A percentile compares a stretch with the other conserved stretches of the same genome.
Evolutionary conservation across 2,329 filamentous ascomycete genomes (phyloP).

Genomic region (Penicillium polonicum): DNA sequence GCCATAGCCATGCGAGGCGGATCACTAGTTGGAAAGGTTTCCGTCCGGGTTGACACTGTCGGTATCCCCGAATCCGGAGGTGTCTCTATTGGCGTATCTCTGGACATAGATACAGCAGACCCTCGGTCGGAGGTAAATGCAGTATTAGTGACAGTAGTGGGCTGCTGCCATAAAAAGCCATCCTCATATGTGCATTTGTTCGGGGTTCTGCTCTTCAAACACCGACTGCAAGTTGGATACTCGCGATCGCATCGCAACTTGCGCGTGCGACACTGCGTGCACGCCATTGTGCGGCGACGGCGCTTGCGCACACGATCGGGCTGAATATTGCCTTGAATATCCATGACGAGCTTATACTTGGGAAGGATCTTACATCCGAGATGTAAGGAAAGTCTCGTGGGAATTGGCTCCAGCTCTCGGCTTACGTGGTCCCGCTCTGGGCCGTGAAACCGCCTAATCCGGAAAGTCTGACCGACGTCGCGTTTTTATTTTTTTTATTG

Average conservation of each 20-base stretch:
- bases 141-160: slow-evolving; percentile 33
- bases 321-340: slow-evolving; percentile 13
- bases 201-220: slow-evolving; percentile 38
- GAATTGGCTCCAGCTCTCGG: background rate
- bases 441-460: slow-evolving; percentile 8
- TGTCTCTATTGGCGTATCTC: slow-evolving; percentile 22
- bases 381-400: background rate
- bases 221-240: slow-evolving; percentile 43
- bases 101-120: slow-evolving; percentile 20
- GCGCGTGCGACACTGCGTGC: slow-evolving; percentile 42
- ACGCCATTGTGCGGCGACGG: slow-evolving; percentile 42
- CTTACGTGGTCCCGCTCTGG: slow-evolving; percentile 3
- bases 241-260: slow-evolving; percentile 46
- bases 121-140: slow-evolving; percentile 26
- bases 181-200: slow-evolving; percentile 43
- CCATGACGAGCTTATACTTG: slow-evolving; percentile 6
- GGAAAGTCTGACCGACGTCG: slow-evolving; percentile 16
- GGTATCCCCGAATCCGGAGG: slow-evolving; percentile 35
- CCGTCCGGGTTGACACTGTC: slow-evolving; percentile 25
- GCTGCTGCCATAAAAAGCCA: slow-evolving; percentile 42
- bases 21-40: slow-evolving; percentile 12
- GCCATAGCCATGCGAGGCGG: slow-evolving; percentile 4
- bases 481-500: background rate
- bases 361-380: slow-evolving; percentile 5
- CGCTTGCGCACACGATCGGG: slow-evolving; percentile 38